Evolutionary conservation across 164 flowering plant species (phyloP).

Genomic region (Aristolochia contorta): DNA sequence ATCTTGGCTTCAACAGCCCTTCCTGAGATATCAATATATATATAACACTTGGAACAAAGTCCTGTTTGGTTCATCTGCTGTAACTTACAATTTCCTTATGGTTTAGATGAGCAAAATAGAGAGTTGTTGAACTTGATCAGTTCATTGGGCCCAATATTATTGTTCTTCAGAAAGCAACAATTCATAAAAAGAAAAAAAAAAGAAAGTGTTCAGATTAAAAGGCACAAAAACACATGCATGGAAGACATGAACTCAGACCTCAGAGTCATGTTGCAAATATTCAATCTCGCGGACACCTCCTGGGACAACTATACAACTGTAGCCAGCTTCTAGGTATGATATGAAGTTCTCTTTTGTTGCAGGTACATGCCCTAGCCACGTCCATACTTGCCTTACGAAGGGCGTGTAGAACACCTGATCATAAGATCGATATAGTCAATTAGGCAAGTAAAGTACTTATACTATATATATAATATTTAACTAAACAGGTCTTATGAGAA

Average conservation of each 20-base stretch:
- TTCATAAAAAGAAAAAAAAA: background rate
- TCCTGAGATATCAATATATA: too few relatives aligned
- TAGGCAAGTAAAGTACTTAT: background rate
- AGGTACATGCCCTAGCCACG: constrained; percentile 77
- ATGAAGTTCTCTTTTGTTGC: constrained; percentile 65
- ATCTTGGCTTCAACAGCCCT: too few relatives aligned
- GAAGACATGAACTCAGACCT: constrained; percentile 32
- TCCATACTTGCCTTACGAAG: constrained; percentile 84
- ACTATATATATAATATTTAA: background rate
- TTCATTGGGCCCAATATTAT: too few relatives aligned
- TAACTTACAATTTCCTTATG: too few relatives aligned
- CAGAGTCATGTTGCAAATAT: constrained; percentile 60
- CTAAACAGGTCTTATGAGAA: background rate
- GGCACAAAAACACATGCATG: background rate
- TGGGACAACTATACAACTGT: constrained; percentile 84
- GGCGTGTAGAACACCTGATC: constrained; percentile 80
- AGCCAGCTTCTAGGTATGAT: constrained; percentile 68
- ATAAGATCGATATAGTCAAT: background rate
- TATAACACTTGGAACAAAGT: too few relatives aligned
- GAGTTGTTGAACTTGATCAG: too few relatives aligned
- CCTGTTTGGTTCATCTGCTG: too few relatives aligned
- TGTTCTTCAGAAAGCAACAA: background rate
- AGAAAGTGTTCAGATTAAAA: too few relatives aligned
- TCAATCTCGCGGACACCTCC: constrained; percentile 87
- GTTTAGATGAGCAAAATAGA: too few relatives aligned